These are phyloP conservation scores for Hortaea sp. DNA, from an alignment of 2,329 filamentous ascomycete genomes.

Conservation along the genomic window DNA sequence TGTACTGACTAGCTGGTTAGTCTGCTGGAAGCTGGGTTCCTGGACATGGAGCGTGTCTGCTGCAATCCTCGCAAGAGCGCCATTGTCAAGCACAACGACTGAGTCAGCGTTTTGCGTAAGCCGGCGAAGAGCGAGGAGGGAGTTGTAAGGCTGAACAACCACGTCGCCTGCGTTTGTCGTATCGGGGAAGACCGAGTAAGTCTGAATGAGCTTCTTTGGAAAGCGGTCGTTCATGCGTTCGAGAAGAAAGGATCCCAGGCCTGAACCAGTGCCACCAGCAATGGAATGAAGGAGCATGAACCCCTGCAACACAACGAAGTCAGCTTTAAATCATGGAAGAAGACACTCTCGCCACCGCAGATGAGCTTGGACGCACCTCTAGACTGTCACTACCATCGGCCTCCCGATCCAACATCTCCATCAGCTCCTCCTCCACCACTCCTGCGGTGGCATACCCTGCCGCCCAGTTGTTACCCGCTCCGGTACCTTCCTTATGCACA, in stretches of 20 bases:
- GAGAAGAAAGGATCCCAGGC: slow-evolving; percentile 87
- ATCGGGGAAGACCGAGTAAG: slow-evolving; percentile 96
- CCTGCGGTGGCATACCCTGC: slow-evolving; percentile 92
- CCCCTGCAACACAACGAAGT: slow-evolving; percentile 42
- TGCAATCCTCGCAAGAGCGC: slow-evolving; percentile 83
- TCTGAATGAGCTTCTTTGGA: slow-evolving; percentile 98
- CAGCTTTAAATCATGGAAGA: no score
- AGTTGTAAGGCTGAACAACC: slow-evolving; percentile 97
- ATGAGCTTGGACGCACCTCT: slow-evolving; percentile 46
- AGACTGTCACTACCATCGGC: slow-evolving; percentile 96
- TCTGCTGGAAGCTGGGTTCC: slow-evolving; percentile 92
- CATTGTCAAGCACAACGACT: slow-evolving; percentile 94
- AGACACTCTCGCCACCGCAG: neutral
- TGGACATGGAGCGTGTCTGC: slow-evolving; percentile 91
- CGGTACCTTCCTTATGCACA: slow-evolving; percentile 83
- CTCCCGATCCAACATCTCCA: slow-evolving; percentile 99
- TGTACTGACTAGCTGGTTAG: slow-evolving; percentile 88
- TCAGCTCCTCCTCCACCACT: slow-evolving; percentile 85
- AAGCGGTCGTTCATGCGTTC: slow-evolving; percentile 95
- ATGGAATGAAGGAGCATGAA: slow-evolving; percentile 99
- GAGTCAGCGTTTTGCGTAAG: slow-evolving; percentile 95
- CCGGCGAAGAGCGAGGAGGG: slow-evolving; percentile 78
- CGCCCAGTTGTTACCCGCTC: slow-evolving; percentile 97
- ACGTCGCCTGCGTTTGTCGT: slow-evolving; percentile 80
- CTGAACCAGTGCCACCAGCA: slow-evolving; percentile 90